Percentiles rank a stretch among this genome's conserved stretches.
These are phyloP conservation scores for Arthrobotrys pseudoclavata DNA, from an alignment of 2,329 filamentous ascomycete genomes.

Conservation along the genomic window DNA sequence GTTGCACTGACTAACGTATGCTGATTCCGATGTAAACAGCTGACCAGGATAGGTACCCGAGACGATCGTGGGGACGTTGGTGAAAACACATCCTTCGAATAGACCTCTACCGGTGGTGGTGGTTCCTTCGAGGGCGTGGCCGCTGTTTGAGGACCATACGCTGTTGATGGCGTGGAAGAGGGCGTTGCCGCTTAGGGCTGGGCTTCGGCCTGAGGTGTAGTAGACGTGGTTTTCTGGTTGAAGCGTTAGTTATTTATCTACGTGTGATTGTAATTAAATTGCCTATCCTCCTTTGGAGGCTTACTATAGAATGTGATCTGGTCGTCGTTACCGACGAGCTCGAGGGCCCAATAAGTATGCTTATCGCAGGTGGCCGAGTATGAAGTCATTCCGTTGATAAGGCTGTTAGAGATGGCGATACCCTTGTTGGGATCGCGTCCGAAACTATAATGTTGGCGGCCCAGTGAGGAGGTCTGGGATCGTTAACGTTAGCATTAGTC, in stretches of 20 bases:
- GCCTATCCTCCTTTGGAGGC: too few relatives aligned
- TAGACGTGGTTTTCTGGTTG: slow-evolving; percentile 61
- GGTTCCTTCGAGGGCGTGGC: slow-evolving; percentile 64
- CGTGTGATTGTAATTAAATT: too few relatives aligned
- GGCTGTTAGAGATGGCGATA: slow-evolving; percentile 38
- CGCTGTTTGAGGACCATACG: slow-evolving; percentile 63
- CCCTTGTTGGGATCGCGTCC: slow-evolving; percentile 16
- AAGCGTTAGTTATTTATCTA: neutral
- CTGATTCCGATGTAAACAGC: slow-evolving; percentile 64
- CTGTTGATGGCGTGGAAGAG: slow-evolving; percentile 65
- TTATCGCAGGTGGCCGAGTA: slow-evolving; percentile 31
- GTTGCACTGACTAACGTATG: slow-evolving; percentile 60
- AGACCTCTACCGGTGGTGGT: slow-evolving; percentile 61
- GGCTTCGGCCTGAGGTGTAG: slow-evolving; percentile 63
- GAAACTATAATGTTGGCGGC: slow-evolving; percentile 39
- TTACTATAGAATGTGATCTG: slow-evolving; percentile 39
- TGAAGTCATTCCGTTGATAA: slow-evolving; percentile 37
- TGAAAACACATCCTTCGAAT: slow-evolving; percentile 64
- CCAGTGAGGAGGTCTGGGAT: slow-evolving; percentile 21
- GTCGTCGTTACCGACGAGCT: slow-evolving; percentile 26
- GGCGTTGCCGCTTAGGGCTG: slow-evolving; percentile 63
- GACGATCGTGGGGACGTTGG: slow-evolving; percentile 61
- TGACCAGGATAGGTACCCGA: slow-evolving; percentile 63
- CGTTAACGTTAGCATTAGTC: neutral
- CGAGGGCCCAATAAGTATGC: slow-evolving; percentile 35